Evolutionary conservation across 192 early-diverging fungal genomes (phyloP).

Genomic region (Linnemannia elongata): DNA sequence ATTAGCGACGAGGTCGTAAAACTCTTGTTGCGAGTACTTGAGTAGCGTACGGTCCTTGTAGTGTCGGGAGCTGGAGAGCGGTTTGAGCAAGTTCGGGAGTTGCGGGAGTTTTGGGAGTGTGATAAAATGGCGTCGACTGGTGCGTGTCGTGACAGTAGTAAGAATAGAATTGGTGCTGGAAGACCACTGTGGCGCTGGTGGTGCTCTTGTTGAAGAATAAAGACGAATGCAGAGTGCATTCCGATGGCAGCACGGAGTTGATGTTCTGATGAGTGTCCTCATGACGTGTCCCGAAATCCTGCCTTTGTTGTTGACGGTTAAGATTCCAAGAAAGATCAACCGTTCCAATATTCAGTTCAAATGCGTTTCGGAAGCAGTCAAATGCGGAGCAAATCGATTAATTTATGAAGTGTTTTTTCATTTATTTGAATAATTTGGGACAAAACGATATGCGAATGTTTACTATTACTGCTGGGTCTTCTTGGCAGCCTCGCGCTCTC

Average conservation of each 20-base stretch:
- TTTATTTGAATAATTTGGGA: neutral
- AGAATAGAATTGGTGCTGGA: neutral
- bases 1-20: constrained; percentile 87
- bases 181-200: neutral
- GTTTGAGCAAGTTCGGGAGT: constrained; percentile 35
- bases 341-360: neutral
- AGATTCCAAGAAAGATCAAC: neutral
- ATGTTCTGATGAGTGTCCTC: neutral
- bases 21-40: constrained; percentile 82
- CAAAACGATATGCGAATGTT: neutral
- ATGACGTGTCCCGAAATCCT: neutral
- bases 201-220: neutral
- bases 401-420: constrained; percentile 1
- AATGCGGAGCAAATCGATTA: neutral
- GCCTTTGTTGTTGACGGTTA: neutral
- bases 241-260: neutral
- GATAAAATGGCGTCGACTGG: constrained; percentile 25
- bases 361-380: neutral
- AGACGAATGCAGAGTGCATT: neutral
- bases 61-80: constrained; percentile 16
- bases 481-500: constrained; percentile 49
- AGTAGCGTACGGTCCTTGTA: constrained; percentile 47
- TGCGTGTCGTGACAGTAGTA: neutral
- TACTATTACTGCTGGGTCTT: constrained; percentile 35
- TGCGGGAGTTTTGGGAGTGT: constrained; percentile 26